phyloP scores from a whole-genome alignment of 2,329 filamentous ascomycete species.

The Ophiostoma novo-ulmi region DNA sequence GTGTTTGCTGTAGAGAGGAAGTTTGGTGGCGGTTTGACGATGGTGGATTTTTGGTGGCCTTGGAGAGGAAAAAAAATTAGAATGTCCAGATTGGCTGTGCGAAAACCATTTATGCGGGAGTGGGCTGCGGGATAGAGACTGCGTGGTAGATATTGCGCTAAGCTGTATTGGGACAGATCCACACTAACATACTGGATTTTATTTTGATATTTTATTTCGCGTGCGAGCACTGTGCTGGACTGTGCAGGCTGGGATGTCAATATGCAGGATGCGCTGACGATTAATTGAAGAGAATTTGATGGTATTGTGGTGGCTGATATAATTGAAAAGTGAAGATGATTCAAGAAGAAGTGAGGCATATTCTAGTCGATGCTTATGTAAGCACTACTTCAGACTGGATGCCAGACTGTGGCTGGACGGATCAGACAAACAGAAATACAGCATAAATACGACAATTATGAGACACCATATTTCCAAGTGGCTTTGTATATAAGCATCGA shows the following conservation, averaged over 20 bases:
- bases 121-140: background rate
- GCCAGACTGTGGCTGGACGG: background rate
- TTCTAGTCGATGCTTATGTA: background rate
- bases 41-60: constrained; percentile 11
- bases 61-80: constrained; percentile 25
- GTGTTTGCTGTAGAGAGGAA: constrained; percentile 1
- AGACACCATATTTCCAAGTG: too few relatives aligned
- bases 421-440: background rate
- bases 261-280: background rate
- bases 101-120: constrained; percentile 27
- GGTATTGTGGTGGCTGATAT: too few relatives aligned
- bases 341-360: too few relatives aligned
- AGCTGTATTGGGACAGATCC: constrained; percentile 15
- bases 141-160: background rate
- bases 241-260: background rate
- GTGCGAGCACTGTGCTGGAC: background rate
- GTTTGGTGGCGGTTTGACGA: background rate
- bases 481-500: too few relatives aligned
- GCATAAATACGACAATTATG: too few relatives aligned
- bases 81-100: constrained; percentile 26
- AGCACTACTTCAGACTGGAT: background rate
- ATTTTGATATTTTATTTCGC: background rate
- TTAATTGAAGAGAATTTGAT: too few relatives aligned
- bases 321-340: too few relatives aligned
- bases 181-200: background rate